Evolutionary conservation across 176 grass and related monocot genomes (phyloP).

Genomic region (Triticum aestivum): DNA sequence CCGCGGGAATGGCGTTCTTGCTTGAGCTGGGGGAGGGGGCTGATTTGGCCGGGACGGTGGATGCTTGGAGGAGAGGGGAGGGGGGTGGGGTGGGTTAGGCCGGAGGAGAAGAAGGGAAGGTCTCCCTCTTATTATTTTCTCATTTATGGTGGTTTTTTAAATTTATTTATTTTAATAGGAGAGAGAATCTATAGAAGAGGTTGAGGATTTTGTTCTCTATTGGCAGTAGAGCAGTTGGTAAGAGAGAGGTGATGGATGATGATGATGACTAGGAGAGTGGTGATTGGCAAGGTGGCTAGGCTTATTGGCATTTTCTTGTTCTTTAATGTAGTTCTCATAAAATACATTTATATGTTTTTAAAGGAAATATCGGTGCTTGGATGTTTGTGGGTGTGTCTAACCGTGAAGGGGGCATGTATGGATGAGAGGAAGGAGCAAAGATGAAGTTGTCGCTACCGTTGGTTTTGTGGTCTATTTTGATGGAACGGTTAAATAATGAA

Average conservation of each 20-base stretch:
- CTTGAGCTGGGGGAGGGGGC: not conserved
- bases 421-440: not conserved
- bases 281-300: conserved; percentile 40
- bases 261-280: conserved; percentile 34
- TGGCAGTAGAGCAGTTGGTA: conserved; percentile 23
- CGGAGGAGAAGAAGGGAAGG: not conserved
- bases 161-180: conserved; percentile 7
- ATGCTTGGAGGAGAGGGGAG: not conserved
- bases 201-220: conserved; percentile 40
- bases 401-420: not conserved
- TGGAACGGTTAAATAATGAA: not conserved
- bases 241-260: not conserved
- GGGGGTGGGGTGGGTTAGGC: conserved; percentile 20
- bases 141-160: not conserved
- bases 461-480: not conserved
- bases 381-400: not conserved
- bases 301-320: conserved; percentile 30
- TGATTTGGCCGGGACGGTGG: conserved; percentile 27
- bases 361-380: not conserved
- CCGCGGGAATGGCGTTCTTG: conserved; percentile 33
- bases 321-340: not conserved
- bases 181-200: conserved; percentile 38
- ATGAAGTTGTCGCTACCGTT: not conserved
- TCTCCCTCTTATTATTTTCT: not conserved
- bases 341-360: not conserved